Evolutionary conservation across 768 basidiomycete species (phyloP).

Genomic region (Trametes sanguinea): DNA sequence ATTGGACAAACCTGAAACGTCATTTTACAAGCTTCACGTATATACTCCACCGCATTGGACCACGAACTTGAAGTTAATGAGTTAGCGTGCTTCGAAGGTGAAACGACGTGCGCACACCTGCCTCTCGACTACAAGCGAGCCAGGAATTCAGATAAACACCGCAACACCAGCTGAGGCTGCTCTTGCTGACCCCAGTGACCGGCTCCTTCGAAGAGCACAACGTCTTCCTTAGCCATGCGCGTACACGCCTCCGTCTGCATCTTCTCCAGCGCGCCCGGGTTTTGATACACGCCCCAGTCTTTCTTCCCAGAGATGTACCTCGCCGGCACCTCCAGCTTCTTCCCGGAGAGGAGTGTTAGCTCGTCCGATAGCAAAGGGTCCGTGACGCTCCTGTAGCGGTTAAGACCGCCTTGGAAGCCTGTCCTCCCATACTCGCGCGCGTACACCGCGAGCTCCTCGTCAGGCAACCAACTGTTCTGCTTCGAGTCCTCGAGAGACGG

Average conservation of each 20-base stretch:
- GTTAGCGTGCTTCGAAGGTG: too few species aligned
- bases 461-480: slow-evolving; percentile 46
- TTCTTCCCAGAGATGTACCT: slow-evolving; percentile 57
- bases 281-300: slow-evolving; percentile 66
- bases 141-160: slow-evolving; percentile 45
- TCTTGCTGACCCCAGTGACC: slow-evolving; percentile 73
- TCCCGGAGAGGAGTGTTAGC: slow-evolving; percentile 46
- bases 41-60: too few species aligned
- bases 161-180: slow-evolving; percentile 44
- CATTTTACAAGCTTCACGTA: too few species aligned
- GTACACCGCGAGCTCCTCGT: slow-evolving; percentile 52
- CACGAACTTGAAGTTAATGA: too few species aligned
- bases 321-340: slow-evolving; percentile 50
- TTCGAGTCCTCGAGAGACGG: slow-evolving; percentile 36
- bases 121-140: background rate
- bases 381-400: slow-evolving; percentile 51
- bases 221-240: slow-evolving; percentile 27
- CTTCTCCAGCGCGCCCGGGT: slow-evolving; percentile 47
- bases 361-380: slow-evolving; percentile 42
- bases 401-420: slow-evolving; percentile 67
- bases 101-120: too few species aligned
- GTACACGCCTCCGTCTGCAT: slow-evolving; percentile 40
- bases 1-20: too few species aligned
- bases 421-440: slow-evolving; percentile 49
- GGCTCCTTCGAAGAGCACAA: slow-evolving; percentile 55